Base-by-base conservation (phyloP, 352 stramenopile species). In the Globisporangium uncinulatum region DNA sequence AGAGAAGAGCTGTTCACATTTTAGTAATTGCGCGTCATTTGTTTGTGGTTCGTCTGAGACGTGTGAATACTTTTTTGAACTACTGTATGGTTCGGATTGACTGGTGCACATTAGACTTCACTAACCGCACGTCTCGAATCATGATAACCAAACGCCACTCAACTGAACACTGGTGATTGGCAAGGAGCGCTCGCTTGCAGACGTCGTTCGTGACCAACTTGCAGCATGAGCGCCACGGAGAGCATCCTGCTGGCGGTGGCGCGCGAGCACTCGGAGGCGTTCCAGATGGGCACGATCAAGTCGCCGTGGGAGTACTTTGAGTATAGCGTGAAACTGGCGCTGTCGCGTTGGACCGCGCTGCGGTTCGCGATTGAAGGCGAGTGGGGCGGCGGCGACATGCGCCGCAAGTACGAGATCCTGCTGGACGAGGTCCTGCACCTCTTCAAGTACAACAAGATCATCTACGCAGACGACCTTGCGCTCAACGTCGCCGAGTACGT, bases 251-350 rank as follows among this genome's bases (percentile, higher is more conserved):
- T 89, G 54, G 57, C 67, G 31, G 66, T 82, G 39, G 75, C 77
- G 56, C 77, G 59, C 24, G 75, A 79, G 55, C 74, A 89, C 59
- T 79, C 75, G 51, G 60, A 76, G 57, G 56, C 71, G 46, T 87
- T 84, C 57, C 51, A 56, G 41, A 70, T 55, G 31, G 71, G 72
- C 51, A 72, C 73, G n/a, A 79, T 86, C 60, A 86, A 87, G 64
- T 83, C 67, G 13, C 83, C 71, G 65, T 93, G 83, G 83, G 80
- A 90, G 46, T 87, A 87, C 59, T 93, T 93, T 56, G 83, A 91
- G 66, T 90, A 91, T 62, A 74, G 75, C 54, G 79, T 89, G 17
- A 93, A 91, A 70, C 62, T 93, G 55, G 73, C 73, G 62, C 52
- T 94, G 53, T 70, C 79, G 7, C 81, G 83, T 20, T 94, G 83